Evolutionary conservation across 352 stramenopile species (phyloP).

Genomic region (Globisporangium recalcitrans): DNA sequence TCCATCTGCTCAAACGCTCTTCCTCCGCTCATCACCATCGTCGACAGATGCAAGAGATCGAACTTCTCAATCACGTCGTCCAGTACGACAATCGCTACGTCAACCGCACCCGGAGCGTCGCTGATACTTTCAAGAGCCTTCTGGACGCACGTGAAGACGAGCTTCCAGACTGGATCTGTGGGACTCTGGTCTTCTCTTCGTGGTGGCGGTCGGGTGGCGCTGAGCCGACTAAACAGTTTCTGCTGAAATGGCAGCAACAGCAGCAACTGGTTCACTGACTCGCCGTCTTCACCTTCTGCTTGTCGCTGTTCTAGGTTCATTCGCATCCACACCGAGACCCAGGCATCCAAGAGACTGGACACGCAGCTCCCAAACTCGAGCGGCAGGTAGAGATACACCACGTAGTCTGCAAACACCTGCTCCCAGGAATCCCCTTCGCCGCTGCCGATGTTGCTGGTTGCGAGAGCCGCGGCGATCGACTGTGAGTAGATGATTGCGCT

Average conservation of each 20-base stretch:
- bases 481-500: slow-evolving; percentile 22
- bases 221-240: slow-evolving; percentile 34
- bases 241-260: slow-evolving; percentile 47
- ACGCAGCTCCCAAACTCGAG: slow-evolving; percentile 41
- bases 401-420: slow-evolving; percentile 32
- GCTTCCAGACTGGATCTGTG: slow-evolving; percentile 17
- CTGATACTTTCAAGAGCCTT: slow-evolving; percentile 14
- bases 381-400: slow-evolving; percentile 51
- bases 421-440: slow-evolving; percentile 32
- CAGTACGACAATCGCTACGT: slow-evolving; percentile 32
- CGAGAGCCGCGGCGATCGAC: slow-evolving; percentile 8
- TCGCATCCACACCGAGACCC: slow-evolving; percentile 46
- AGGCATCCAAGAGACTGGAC: slow-evolving; percentile 26
- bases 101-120: slow-evolving; percentile 6
- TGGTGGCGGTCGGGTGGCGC: slow-evolving; percentile 10
- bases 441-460: neutral
- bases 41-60: slow-evolving; percentile 34
- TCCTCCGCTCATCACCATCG: neutral
- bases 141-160: slow-evolving; percentile 27
- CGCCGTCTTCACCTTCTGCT: slow-evolving; percentile 2
- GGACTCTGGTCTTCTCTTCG: neutral
- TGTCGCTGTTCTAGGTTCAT: slow-evolving; percentile 22
- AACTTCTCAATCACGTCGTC: slow-evolving; percentile 31
- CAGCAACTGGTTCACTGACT: slow-evolving; percentile 15
- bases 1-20: slow-evolving; percentile 15